A percentile compares a stretch with the other conserved stretches of the same genome.
Conservation (phyloP, 805 yeast species). For the Starmerella bombicola region DNA sequence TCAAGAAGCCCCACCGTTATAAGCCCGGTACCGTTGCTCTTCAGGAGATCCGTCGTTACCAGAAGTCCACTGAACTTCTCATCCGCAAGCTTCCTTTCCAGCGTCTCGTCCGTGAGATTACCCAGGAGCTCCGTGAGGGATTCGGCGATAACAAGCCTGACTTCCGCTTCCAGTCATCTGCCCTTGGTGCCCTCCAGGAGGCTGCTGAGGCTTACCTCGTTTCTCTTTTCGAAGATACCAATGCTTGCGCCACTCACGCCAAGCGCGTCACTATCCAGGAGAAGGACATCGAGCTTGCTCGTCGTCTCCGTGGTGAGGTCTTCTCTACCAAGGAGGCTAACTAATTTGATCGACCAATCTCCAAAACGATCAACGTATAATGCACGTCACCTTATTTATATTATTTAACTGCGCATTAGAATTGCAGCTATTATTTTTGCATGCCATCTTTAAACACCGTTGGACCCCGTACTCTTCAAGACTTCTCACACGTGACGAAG, state of each 20-base stretch:
- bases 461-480: too few relatives aligned
- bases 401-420: slow-evolving; percentile 10
- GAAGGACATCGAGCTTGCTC: slow-evolving; percentile 82
- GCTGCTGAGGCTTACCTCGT: slow-evolving; percentile 83
- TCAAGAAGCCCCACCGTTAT: slow-evolving; percentile 86
- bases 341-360: slow-evolving; percentile 2
- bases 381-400: slow-evolving; percentile 10
- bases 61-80: slow-evolving; percentile 74
- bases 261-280: slow-evolving; percentile 88
- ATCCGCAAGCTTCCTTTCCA: slow-evolving; percentile 86
- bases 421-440: too few relatives aligned
- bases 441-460: too few relatives aligned
- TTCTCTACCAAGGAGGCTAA: slow-evolving; percentile 20
- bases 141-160: slow-evolving; percentile 22
- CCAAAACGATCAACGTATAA: not conserved
- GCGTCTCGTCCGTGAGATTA: slow-evolving; percentile 80
- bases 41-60: slow-evolving; percentile 86
- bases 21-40: slow-evolving; percentile 92
- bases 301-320: slow-evolving; percentile 78
- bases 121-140: slow-evolving; percentile 77
- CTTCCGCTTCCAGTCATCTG: slow-evolving; percentile 78
- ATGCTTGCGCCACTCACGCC: slow-evolving; percentile 86
- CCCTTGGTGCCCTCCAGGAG: slow-evolving; percentile 84
- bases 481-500: too few relatives aligned
- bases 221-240: slow-evolving; percentile 76